Base-by-base conservation (phyloP, 75 land plant genomes). In the Sequoia sempervirens region DNA sequence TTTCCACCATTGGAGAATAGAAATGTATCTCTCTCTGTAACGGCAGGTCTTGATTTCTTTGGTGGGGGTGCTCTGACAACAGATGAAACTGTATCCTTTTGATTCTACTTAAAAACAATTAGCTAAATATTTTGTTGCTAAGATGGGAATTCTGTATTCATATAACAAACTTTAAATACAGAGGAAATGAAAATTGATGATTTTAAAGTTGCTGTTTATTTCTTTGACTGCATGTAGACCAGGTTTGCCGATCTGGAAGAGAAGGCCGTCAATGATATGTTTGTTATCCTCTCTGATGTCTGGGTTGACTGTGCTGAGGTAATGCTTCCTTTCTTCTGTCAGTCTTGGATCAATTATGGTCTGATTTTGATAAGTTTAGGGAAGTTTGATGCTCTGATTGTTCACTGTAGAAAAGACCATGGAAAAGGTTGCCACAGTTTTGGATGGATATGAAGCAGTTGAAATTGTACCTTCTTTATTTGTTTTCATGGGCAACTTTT, bases 401-500 rank as follows among this genome's bases (percentile, higher is more conserved):
- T 66, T 88, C 32, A 82, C 75, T 82, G 40, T 92, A 87, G 91
- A 85, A 86, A 92, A 96, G 94, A 91, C 94, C 75, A 90, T 98
- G 92, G 90, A 83, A 86, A 96, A 94, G 90, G 90, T 98, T 36
- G 91, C 86, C 45, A 82, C 86, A 52, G 92, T 98, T 72, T 88
- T 98, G 38, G 89, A 91, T 90, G 99, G 95, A 64, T 98, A 90
- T 87, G 99, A 98, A 80, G 85, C 87, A 69, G 91, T 90, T 84
- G 95, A 98, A 28, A 94, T 96, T 52, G 99, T 98, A 75, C 99
- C 99, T 80, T 96, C 99, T 69, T 85, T 96, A 64, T 98, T 98
- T 87, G 92, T 98, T 68, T 86, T 98, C 38, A 93, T 98, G 99
- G 99, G 99, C 11, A 98, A 98, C 78, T 98, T 98, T 84, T 98